Conservation (phyloP, 805 yeast species). For the Lachancea fermentati region DNA sequence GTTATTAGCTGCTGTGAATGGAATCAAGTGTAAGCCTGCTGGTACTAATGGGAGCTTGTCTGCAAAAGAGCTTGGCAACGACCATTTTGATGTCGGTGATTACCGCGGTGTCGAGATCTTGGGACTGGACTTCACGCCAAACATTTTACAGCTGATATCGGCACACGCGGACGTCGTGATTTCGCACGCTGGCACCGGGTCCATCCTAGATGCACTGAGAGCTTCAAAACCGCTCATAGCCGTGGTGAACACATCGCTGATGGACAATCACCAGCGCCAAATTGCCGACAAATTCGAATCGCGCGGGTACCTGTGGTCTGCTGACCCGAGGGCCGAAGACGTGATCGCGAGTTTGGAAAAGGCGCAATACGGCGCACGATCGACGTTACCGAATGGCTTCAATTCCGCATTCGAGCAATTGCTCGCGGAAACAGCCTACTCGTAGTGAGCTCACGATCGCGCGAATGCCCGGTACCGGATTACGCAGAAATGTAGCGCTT, state of each 20-base stretch:
- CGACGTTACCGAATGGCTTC: conserved; percentile 13
- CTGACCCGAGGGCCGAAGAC: conserved; percentile 13
- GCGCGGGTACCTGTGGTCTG: conserved; percentile 27
- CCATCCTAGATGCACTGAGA: conserved; percentile 73
- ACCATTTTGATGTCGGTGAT: not conserved
- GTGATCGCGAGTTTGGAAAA: conserved; percentile 11
- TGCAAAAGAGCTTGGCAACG: not conserved
- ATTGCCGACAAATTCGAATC: conserved; percentile 54
- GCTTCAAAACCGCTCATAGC: conserved; percentile 53
- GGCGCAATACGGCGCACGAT: conserved; percentile 6
- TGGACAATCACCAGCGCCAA: conserved; percentile 84
- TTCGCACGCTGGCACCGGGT: conserved; percentile 91
- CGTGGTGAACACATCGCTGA: conserved; percentile 63
- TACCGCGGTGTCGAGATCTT: conserved; percentile 26
- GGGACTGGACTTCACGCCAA: conserved; percentile 44
- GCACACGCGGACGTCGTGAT: conserved; percentile 52
- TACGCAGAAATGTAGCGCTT: no score
- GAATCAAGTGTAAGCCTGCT: not conserved
- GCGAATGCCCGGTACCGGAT: no score
- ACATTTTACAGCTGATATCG: conserved; percentile 38
- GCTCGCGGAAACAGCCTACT: conserved; percentile 4
- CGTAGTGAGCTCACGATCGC: not conserved
- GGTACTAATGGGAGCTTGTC: not conserved
- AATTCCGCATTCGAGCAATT: conserved; percentile 15
- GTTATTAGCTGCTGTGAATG: conserved; percentile 4